Percentiles rank a stretch among this genome's conserved stretches.
Conservation (phyloP, 495 filamentous ascomycete species). For the Parathielavia hyrcaniae region DNA sequence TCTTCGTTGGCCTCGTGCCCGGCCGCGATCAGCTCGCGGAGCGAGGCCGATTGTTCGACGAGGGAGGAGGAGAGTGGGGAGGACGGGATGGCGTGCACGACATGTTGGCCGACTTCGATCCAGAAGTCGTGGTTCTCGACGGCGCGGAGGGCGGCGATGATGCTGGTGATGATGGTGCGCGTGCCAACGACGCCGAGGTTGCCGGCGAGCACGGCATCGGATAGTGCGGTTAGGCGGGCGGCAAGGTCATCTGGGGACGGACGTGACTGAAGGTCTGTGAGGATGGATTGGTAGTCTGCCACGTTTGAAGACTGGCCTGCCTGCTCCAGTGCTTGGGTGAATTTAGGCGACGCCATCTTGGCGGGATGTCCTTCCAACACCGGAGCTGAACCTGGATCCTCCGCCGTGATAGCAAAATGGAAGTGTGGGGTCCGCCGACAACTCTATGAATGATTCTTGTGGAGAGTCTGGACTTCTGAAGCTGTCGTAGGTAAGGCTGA, state of each 20-base stretch:
- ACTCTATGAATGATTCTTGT: neutral
- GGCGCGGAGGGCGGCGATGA: constrained; percentile 54
- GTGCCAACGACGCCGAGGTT: constrained; percentile 68
- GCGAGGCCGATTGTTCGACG: constrained; percentile 77
- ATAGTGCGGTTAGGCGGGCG: constrained; percentile 62
- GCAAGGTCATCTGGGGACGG: constrained; percentile 51
- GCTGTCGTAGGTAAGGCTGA: constrained; percentile 9
- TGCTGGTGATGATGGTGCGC: constrained; percentile 61
- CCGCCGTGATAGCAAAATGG: neutral
- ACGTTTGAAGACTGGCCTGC: constrained; percentile 34
- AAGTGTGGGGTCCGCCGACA: neutral
- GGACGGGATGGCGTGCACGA: constrained; percentile 54
- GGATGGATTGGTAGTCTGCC: constrained; percentile 58
- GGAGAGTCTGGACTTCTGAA: neutral
- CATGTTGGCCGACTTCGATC: constrained; percentile 63
- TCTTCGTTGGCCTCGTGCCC: constrained; percentile 80
- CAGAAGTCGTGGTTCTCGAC: constrained; percentile 53
- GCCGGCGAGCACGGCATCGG: constrained; percentile 61
- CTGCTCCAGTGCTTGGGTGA: constrained; percentile 46
- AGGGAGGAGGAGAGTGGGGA: constrained; percentile 51
- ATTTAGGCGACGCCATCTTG: constrained; percentile 26
- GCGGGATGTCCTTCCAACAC: neutral
- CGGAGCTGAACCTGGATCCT: neutral
- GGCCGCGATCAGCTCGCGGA: constrained; percentile 75
- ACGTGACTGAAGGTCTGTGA: constrained; percentile 54